Evolutionary conservation across 2,329 filamentous ascomycete species (phyloP).

Genomic region (Diaporthe velutina): DNA sequence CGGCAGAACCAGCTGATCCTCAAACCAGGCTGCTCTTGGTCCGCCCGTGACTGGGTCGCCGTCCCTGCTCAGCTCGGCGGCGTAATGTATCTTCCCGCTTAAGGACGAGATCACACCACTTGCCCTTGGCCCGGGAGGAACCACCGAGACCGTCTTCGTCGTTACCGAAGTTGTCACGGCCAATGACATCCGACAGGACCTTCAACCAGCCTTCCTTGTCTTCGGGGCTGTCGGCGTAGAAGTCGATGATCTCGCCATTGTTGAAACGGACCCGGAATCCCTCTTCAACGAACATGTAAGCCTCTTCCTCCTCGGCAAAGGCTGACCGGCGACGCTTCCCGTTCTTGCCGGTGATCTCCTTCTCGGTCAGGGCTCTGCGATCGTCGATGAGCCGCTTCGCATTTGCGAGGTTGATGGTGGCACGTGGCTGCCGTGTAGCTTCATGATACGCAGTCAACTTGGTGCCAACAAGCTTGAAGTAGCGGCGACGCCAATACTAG

Average conservation of each 20-base stretch:
- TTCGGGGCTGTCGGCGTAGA: constrained; percentile 89
- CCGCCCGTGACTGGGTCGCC: constrained; percentile 61
- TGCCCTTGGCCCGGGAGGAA: constrained; percentile 60
- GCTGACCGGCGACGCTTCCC: constrained; percentile 90
- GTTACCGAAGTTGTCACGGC: constrained; percentile 63
- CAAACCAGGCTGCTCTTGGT: constrained; percentile 64
- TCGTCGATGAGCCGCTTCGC: constrained; percentile 95
- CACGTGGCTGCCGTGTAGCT: constrained; percentile 92
- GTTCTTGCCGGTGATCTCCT: constrained; percentile 81
- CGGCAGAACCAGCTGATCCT: constrained; percentile 35
- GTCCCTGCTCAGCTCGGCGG: constrained; percentile 64
- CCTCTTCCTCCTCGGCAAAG: constrained; percentile 98
- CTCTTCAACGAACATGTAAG: constrained; percentile 99
- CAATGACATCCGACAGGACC: constrained; percentile 80
- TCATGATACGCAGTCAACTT: constrained; percentile 98
- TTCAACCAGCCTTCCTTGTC: constrained; percentile 98
- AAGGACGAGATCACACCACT: constrained; percentile 78
- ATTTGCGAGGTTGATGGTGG: constrained; percentile 96
- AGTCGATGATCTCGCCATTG: constrained; percentile 98
- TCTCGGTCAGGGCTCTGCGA: constrained; percentile 84
- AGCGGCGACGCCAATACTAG: constrained; percentile 96
- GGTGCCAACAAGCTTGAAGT: constrained; percentile 92
- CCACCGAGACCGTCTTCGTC: constrained; percentile 59
- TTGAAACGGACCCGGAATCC: constrained; percentile 99
- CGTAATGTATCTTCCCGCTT: constrained; percentile 73